phyloP scores from a whole-genome alignment of 192 early-diverging fungal genomes.

The Coemansia sp. region DNA sequence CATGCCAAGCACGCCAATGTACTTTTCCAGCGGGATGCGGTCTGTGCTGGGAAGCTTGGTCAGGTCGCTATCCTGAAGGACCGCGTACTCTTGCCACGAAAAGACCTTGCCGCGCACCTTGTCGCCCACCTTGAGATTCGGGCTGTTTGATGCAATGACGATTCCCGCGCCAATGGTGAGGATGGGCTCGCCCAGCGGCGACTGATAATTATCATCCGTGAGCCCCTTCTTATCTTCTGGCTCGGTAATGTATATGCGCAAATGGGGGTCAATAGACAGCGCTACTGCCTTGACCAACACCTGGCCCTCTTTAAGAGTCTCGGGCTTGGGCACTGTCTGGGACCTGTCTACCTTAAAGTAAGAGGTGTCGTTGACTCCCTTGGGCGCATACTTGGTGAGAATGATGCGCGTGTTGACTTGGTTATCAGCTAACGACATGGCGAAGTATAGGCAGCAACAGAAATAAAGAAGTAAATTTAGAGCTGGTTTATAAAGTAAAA shows the following conservation, averaged over 20 bases:
- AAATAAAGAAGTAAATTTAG: background rate
- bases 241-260: constrained; percentile 63
- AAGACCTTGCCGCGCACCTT: constrained; percentile 55
- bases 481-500: background rate
- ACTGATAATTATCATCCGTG: constrained; percentile 31
- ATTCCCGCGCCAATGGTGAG: constrained; percentile 57
- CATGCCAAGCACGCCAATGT: constrained; percentile 73
- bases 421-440: background rate
- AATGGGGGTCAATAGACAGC: constrained; percentile 75
- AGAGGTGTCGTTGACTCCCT: constrained; percentile 15
- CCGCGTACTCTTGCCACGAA: constrained; percentile 58
- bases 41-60: constrained; percentile 16
- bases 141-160: constrained; percentile 63
- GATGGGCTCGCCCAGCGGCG: constrained; percentile 60
- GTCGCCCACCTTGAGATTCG: constrained; percentile 59
- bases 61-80: constrained; percentile 26
- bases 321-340: constrained; percentile 12
- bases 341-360: constrained; percentile 21
- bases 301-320: constrained; percentile 14
- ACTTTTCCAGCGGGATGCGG: constrained; percentile 53
- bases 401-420: constrained; percentile 23
- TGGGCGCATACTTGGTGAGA: constrained; percentile 17
- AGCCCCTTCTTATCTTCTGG: constrained; percentile 40
- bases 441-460: background rate
- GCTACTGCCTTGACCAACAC: constrained; percentile 59